Conservation (phyloP, 2,329 filamentous ascomycete genomes). For the Alternaria brassicicola region DNA sequence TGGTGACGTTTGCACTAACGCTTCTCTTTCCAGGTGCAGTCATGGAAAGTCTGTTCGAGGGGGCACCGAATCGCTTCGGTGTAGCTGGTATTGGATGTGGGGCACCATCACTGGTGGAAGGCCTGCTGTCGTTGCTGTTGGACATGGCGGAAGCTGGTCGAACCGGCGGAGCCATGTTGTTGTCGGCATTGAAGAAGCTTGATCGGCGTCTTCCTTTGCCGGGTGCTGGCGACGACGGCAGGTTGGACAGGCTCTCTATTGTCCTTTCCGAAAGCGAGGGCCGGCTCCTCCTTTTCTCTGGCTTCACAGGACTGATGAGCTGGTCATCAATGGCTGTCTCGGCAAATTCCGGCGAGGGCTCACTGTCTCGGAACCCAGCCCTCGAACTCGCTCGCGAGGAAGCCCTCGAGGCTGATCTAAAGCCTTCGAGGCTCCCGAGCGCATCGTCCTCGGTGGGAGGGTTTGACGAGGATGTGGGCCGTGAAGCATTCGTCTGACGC, state of each 20-base stretch:
- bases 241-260: constrained; percentile 78
- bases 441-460: constrained; percentile 45
- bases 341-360: constrained; percentile 27
- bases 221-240: constrained; percentile 73
- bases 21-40: constrained; percentile 47
- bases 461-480: constrained; percentile 16
- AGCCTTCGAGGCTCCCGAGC: constrained; percentile 52
- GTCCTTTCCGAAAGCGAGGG: constrained; percentile 80
- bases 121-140: constrained; percentile 59
- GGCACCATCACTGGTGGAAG: constrained; percentile 54
- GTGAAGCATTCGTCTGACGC: constrained; percentile 35
- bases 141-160: constrained; percentile 67
- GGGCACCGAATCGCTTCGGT: constrained; percentile 29
- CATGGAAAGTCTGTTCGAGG: constrained; percentile 37
- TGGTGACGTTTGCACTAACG: constrained; percentile 38
- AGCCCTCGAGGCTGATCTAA: constrained; percentile 51
- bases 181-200: constrained; percentile 73
- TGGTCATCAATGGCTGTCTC: constrained; percentile 9
- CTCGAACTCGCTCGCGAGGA: constrained; percentile 49
- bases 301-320: constrained; percentile 16
- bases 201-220: constrained; percentile 68
- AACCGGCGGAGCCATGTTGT: constrained; percentile 65
- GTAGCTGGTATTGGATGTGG: constrained; percentile 39
- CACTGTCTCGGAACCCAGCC: constrained; percentile 44
- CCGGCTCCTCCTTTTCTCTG: constrained; percentile 48